phyloP scores from a whole-genome alignment of 2,329 filamentous ascomycete genomes.

The Fusarium sp. region DNA sequence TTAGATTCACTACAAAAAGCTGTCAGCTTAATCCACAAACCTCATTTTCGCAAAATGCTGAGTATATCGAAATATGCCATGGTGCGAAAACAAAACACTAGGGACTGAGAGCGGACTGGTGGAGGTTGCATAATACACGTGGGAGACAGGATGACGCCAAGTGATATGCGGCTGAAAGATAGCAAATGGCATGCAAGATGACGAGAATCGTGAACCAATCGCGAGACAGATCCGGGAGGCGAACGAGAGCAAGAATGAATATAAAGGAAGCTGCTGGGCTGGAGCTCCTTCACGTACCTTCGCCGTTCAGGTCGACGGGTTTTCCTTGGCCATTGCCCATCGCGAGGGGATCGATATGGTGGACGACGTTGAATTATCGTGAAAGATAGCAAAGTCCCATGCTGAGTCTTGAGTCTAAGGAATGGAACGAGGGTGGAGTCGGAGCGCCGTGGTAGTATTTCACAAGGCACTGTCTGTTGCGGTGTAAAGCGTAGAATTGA shows the following conservation, averaged over 20 bases:
- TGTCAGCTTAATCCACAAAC: constrained; percentile 16
- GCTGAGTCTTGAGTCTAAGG: constrained; percentile 46
- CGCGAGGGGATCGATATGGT: constrained; percentile 45
- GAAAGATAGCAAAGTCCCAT: constrained; percentile 49
- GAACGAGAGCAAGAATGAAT: background rate
- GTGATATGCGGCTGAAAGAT: constrained; percentile 36
- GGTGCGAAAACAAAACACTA: background rate
- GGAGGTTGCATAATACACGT: constrained; percentile 45
- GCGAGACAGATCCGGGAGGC: constrained; percentile 13
- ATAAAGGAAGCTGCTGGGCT: background rate
- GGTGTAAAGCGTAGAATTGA: constrained; percentile 7
- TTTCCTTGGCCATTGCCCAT: constrained; percentile 99
- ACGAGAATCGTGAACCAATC: constrained; percentile 15
- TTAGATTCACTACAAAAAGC: constrained; percentile 81
- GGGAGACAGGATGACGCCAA: constrained; percentile 42
- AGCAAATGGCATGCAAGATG: constrained; percentile 22
- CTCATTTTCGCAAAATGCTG: background rate
- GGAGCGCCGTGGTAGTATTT: constrained; percentile 42
- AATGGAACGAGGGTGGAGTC: constrained; percentile 45
- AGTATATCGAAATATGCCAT: background rate
- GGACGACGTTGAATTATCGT: constrained; percentile 50
- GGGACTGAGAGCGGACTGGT: constrained; percentile 14
- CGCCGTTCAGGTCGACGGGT: constrained; percentile 90
- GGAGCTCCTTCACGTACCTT: constrained; percentile 71
- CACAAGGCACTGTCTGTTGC: constrained; percentile 39